phyloP scores from a whole-genome alignment of 768 basidiomycete species.

The Tylopilus plumbeoviolaceoides region DNA sequence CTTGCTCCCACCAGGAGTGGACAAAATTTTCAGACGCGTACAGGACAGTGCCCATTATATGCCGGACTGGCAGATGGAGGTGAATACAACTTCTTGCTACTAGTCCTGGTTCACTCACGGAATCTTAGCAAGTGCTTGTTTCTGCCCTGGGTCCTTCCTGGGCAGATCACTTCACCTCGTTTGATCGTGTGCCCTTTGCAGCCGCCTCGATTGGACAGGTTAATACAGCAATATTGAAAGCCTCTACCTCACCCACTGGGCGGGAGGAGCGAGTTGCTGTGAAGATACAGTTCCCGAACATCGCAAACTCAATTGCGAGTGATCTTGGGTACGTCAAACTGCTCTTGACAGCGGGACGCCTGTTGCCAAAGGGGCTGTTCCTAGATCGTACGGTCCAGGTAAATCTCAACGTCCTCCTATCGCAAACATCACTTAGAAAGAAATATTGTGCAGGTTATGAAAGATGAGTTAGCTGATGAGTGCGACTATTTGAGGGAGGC shows the following conservation, averaged over 20 bases:
- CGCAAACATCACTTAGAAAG: neutral
- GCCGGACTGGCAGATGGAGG: constrained; percentile 99
- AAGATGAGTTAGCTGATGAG: constrained; percentile 85
- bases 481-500: constrained; percentile 90
- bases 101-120: neutral
- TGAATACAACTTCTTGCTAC: constrained; percentile 25
- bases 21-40: constrained; percentile 82
- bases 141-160: constrained; percentile 75
- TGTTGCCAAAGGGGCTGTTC: constrained; percentile 87
- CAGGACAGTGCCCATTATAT: constrained; percentile 98
- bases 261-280: constrained; percentile 61
- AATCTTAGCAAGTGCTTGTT: constrained; percentile 59
- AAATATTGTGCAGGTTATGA: constrained; percentile 62
- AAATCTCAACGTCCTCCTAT: constrained; percentile 1
- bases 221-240: constrained; percentile 65
- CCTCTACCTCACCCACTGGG: constrained; percentile 49
- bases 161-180: constrained; percentile 63
- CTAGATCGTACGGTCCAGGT: constrained; percentile 83
- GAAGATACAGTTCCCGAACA: constrained; percentile 95
- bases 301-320: constrained; percentile 78
- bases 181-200: constrained; percentile 86
- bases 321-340: constrained; percentile 85
- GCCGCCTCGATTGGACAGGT: constrained; percentile 98
- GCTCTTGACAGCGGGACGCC: constrained; percentile 70
- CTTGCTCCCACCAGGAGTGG: constrained; percentile 80